Conservation (phyloP, 352 stramenopile genomes). For the Globisporangium splendens region DNA sequence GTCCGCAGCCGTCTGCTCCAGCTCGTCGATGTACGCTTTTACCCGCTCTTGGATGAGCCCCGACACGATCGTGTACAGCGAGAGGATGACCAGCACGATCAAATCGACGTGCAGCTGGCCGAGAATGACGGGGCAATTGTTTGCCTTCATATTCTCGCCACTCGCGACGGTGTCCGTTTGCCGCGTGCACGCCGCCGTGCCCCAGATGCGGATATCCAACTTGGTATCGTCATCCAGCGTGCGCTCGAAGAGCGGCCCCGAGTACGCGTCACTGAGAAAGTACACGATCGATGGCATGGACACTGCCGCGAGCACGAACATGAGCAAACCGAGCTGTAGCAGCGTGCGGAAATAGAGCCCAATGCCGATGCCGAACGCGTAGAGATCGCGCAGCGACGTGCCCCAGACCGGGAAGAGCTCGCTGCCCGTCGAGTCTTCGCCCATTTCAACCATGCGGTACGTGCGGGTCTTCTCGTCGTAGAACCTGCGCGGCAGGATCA, state of each 20-base stretch:
- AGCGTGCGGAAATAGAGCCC: constrained; percentile 79
- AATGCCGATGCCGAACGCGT: constrained; percentile 71
- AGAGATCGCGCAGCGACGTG: constrained; percentile 57
- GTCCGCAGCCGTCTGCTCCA: constrained; percentile 66
- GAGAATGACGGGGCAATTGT: constrained; percentile 53
- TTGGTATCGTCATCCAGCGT: constrained; percentile 23
- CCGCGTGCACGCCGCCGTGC: constrained; percentile 59
- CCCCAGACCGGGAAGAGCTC: constrained; percentile 61
- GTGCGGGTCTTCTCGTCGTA: constrained; percentile 28
- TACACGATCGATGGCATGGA: constrained; percentile 61
- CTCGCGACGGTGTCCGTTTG: constrained; percentile 13
- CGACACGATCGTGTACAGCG: constrained; percentile 40
- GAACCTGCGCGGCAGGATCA: constrained; percentile 57
- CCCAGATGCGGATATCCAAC: constrained; percentile 50
- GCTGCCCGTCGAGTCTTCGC: constrained; percentile 42
- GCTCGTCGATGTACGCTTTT: constrained; percentile 43
- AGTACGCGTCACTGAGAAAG: constrained; percentile 64
- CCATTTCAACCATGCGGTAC: constrained; percentile 67
- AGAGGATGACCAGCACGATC: constrained; percentile 42
- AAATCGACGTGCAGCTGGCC: constrained; percentile 58
- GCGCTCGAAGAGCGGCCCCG: constrained; percentile 29
- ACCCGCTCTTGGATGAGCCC: constrained; percentile 37
- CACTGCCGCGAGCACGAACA: constrained; percentile 54
- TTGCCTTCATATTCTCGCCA: constrained; percentile 13
- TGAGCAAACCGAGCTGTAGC: constrained; percentile 43